Conservation (phyloP, 2,329 filamentous ascomycete species). For the Nemania sp. region DNA sequence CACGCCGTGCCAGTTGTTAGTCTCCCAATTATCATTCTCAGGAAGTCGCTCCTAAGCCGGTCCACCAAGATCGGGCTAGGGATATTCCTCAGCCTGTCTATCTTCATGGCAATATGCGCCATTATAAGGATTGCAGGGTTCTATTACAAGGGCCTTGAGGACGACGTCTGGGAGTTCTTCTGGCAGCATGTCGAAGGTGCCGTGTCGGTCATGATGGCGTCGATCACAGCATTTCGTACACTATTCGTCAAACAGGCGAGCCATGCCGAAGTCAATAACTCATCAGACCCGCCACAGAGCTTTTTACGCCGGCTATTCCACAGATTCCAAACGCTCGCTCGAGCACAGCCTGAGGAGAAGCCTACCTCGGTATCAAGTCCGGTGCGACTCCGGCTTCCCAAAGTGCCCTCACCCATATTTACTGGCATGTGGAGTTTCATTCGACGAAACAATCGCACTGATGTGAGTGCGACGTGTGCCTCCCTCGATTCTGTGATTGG, state of each 20-base stretch:
- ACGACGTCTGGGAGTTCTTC: constrained; percentile 31
- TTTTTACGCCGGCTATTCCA: neutral
- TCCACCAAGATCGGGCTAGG: constrained; percentile 26
- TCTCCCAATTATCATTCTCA: constrained; percentile 32
- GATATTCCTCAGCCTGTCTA: constrained; percentile 29
- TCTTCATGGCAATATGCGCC: constrained; percentile 30
- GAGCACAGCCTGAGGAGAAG: neutral
- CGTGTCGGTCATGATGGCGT: constrained; percentile 31
- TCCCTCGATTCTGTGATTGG: neutral
- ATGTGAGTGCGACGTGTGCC: neutral
- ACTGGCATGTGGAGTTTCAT: neutral
- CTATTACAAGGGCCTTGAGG: constrained; percentile 18
- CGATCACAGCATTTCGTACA: constrained; percentile 30
- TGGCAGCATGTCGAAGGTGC: constrained; percentile 29
- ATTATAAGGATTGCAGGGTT: constrained; percentile 23
- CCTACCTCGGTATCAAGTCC: neutral
- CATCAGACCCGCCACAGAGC: neutral
- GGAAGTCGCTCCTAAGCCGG: constrained; percentile 15
- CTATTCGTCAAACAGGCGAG: constrained; percentile 22
- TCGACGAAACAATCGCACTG: neutral
- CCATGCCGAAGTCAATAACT: neutral
- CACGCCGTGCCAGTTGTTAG: constrained; percentile 23
- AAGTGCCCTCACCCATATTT: neutral
- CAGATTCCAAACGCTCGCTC: neutral
- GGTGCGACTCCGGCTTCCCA: neutral